A percentile compares a stretch with the other conserved stretches of the same genome.
These are phyloP conservation scores for Fusarium nisikadoi DNA, from an alignment of 2,329 filamentous ascomycete genomes.

Conservation along the genomic window DNA sequence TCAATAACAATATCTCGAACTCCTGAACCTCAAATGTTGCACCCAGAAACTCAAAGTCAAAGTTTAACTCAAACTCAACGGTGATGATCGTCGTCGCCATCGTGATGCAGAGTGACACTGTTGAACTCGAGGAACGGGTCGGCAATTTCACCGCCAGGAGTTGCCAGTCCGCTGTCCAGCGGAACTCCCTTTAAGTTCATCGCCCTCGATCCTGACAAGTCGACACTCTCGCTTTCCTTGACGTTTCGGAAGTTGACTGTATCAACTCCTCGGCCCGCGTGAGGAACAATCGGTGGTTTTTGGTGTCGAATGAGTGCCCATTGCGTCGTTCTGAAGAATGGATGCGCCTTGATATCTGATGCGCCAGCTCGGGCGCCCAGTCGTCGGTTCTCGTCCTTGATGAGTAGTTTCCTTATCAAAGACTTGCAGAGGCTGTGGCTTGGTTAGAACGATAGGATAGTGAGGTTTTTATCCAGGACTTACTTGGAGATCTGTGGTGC, in stretches of 20 bases:
- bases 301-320: slow-evolving; percentile 98
- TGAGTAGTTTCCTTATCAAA: slow-evolving; percentile 92
- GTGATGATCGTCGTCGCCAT: slow-evolving; percentile 77
- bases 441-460: background rate
- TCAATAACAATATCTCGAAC: slow-evolving; percentile 12
- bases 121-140: slow-evolving; percentile 99
- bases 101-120: slow-evolving; percentile 95
- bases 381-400: slow-evolving; percentile 96
- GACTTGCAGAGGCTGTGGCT: slow-evolving; percentile 88
- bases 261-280: slow-evolving; percentile 89
- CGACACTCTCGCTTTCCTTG: slow-evolving; percentile 95
- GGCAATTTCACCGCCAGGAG: slow-evolving; percentile 80
- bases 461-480: slow-evolving; percentile 48
- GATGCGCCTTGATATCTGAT: slow-evolving; percentile 94
- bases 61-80: slow-evolving; percentile 6
- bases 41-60: background rate
- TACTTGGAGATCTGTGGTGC: slow-evolving; percentile 92
- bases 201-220: slow-evolving; percentile 73
- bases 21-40: slow-evolving; percentile 1
- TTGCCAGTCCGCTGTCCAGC: slow-evolving; percentile 84
- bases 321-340: slow-evolving; percentile 95
- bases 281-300: slow-evolving; percentile 96
- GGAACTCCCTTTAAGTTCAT: slow-evolving; percentile 79
- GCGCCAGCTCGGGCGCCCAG: slow-evolving; percentile 94
- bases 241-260: slow-evolving; percentile 98